phyloP scores from a whole-genome alignment of 1,284 basidiomycete genomes.

The Singerocomus inundabilis region DNA sequence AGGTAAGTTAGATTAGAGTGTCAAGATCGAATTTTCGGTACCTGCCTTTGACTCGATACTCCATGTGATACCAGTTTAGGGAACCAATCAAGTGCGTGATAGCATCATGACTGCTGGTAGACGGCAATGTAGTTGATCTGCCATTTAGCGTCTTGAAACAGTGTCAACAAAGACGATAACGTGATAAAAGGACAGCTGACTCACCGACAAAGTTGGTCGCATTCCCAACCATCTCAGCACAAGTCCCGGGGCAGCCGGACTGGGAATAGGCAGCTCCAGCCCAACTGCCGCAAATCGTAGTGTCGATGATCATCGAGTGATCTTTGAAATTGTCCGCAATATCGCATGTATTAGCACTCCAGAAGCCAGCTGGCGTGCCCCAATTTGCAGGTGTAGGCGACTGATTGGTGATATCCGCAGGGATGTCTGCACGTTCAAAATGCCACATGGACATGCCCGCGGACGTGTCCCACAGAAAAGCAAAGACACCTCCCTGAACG shows the following conservation, averaged over 20 bases:
- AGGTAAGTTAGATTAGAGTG: too few relatives aligned
- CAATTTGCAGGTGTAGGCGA: constrained; percentile 62
- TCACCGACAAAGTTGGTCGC: constrained; percentile 57
- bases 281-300: constrained; percentile 59
- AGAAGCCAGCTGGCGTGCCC: constrained; percentile 67
- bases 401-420: constrained; percentile 58
- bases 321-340: constrained; percentile 64
- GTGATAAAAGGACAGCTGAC: constrained; percentile 20
- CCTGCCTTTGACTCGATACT: not conserved
- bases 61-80: not conserved
- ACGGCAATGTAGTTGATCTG: constrained; percentile 23
- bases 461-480: constrained; percentile 60
- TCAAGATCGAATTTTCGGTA: too few relatives aligned
- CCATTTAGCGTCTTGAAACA: constrained; percentile 50
- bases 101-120: not conserved
- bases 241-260: constrained; percentile 70
- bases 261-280: constrained; percentile 48
- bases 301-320: constrained; percentile 70
- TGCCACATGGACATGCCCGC: constrained; percentile 75
- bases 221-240: constrained; percentile 60
- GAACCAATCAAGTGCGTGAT: not conserved
- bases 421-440: constrained; percentile 65
- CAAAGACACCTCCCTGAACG: constrained; percentile 70
- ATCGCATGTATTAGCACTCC: constrained; percentile 60
- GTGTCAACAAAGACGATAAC: not conserved